A percentile compares a stretch with the other conserved stretches of the same genome.
These are phyloP conservation scores for Lachancea cidri DNA, from an alignment of 805 yeast species.

Conservation along the genomic window DNA sequence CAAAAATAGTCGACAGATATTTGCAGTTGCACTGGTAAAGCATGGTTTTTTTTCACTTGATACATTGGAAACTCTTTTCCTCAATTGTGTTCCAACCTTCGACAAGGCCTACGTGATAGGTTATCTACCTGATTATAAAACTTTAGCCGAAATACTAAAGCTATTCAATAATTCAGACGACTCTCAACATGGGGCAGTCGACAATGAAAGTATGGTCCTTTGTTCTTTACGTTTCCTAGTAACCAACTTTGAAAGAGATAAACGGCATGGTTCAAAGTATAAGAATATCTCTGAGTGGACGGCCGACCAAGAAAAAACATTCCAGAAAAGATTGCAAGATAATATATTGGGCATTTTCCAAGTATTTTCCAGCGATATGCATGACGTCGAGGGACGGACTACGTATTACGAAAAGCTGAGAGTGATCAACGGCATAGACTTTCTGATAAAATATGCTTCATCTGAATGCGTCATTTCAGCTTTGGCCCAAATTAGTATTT, in stretches of 20 bases:
- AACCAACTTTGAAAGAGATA: constrained; percentile 27
- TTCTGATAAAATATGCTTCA: constrained; percentile 48
- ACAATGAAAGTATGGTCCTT: constrained; percentile 25
- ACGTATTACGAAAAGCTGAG: constrained; percentile 68
- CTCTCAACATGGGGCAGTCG: constrained; percentile 8
- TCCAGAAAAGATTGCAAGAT: constrained; percentile 45
- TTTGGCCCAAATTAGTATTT: constrained; percentile 79
- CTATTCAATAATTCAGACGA: constrained; percentile 22
- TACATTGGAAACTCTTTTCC: constrained; percentile 26
- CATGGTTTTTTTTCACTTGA: constrained; percentile 30
- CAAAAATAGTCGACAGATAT: constrained; percentile 31
- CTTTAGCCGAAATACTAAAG: constrained; percentile 31
- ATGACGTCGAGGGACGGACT: constrained; percentile 64
- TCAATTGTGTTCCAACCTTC: constrained; percentile 28
- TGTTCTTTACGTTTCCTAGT: constrained; percentile 24
- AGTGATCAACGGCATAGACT: constrained; percentile 68
- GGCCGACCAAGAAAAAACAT: constrained; percentile 24
- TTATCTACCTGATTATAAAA: constrained; percentile 30
- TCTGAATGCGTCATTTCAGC: constrained; percentile 57
- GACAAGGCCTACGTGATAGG: constrained; percentile 24
- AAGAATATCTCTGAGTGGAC: constrained; percentile 26
- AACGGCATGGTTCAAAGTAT: constrained; percentile 23
- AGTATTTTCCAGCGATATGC: constrained; percentile 71
- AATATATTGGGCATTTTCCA: constrained; percentile 73
- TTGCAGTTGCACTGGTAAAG: constrained; percentile 32